Evolutionary conservation across 2,329 filamentous ascomycete species (phyloP).

Genomic region (Ophiostoma quercus): DNA sequence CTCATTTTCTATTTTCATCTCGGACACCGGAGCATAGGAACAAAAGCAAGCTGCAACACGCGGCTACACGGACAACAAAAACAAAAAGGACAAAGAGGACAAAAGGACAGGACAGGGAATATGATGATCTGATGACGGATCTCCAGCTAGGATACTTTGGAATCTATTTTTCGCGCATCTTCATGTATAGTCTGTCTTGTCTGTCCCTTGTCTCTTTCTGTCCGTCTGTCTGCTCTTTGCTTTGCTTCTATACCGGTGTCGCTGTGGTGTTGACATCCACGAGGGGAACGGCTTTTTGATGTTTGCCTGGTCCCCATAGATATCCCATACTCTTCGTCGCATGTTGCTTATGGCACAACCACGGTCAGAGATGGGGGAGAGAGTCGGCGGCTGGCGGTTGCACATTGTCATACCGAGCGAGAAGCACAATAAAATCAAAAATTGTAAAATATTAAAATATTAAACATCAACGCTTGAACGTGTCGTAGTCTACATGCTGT

Average conservation of each 20-base stretch:
- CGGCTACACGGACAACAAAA: background rate
- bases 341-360: slow-evolving; percentile 41
- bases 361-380: slow-evolving; percentile 26
- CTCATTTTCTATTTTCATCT: slow-evolving; percentile 12
- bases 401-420: background rate
- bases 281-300: slow-evolving; percentile 60
- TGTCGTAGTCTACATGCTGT: background rate
- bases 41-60: background rate
- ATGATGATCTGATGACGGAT: slow-evolving; percentile 8
- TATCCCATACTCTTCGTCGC: slow-evolving; percentile 45
- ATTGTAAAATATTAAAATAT: slow-evolving; percentile 9
- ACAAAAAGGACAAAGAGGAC: background rate
- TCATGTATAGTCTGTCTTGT: background rate
- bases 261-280: slow-evolving; percentile 64
- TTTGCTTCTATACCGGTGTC: background rate
- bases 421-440: slow-evolving; percentile 16
- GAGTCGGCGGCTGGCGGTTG: background rate
- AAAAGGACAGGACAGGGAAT: slow-evolving; percentile 10
- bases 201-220: background rate
- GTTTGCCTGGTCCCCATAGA: slow-evolving; percentile 56
- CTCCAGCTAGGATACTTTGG: slow-evolving; percentile 18
- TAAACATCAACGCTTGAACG: background rate
- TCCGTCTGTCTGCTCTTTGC: slow-evolving; percentile 3
- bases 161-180: slow-evolving; percentile 14
- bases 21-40: slow-evolving; percentile 9